These are phyloP conservation scores for Potentilla sterilis DNA, from an alignment of 306 rosid genomes.

Conservation along the genomic window DNA sequence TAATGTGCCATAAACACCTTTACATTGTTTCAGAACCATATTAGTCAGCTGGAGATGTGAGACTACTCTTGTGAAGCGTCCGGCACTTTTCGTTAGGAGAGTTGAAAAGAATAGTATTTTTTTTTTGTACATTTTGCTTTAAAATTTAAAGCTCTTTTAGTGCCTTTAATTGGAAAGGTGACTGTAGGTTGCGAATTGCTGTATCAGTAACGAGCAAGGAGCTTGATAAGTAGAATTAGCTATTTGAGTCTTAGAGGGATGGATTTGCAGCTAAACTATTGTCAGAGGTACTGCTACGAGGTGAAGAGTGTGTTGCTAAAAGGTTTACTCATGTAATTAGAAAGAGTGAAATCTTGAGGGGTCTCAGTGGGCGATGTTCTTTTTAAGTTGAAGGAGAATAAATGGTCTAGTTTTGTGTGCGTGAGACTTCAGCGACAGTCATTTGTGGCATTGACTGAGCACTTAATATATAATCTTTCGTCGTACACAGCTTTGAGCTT, in stretches of 20 bases:
- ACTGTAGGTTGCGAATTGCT: not conserved
- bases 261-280: not conserved
- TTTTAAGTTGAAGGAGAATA: too few relatives aligned
- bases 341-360: not conserved
- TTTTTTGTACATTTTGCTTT: not conserved
- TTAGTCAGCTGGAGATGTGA: conserved; percentile 8
- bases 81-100: not conserved
- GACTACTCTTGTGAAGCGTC: not conserved
- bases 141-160: not conserved
- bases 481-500: not conserved
- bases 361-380: too few relatives aligned
- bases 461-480: not conserved
- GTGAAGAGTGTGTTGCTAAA: not conserved
- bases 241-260: not conserved
- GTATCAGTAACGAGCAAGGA: not conserved
- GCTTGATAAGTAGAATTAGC: not conserved
- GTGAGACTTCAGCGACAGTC: not conserved
- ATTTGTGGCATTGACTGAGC: not conserved
- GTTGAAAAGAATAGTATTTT: not conserved
- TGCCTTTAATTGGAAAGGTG: not conserved
- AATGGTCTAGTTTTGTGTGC: not conserved
- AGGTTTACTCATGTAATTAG: not conserved
- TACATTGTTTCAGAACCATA: not conserved
- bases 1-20: not conserved
- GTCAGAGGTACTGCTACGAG: not conserved